Evolutionary conservation across 2,329 filamentous ascomycete species (phyloP), one percentile per base, ranked within the genome.

Genomic region (Venturia aucupariae): DNA sequence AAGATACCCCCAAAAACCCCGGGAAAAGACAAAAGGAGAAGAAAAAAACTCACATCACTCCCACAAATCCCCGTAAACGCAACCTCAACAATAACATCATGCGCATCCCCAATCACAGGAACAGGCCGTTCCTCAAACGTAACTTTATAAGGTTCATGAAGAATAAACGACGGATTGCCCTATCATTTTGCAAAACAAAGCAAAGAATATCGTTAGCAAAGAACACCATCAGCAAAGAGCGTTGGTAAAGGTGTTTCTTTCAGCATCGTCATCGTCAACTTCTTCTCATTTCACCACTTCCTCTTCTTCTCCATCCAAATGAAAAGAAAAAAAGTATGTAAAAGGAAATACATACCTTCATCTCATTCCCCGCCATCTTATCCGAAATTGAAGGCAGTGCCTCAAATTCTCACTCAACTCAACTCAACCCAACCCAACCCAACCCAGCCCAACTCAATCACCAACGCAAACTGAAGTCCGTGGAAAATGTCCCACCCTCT

Each of bases 1-100:
- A 55, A 32, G 30, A 41, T 17, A 13, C 11, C 35, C 4, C 59
- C 15, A 46, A 10, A n/a, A 62, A 22, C 15, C 4, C 6, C 44
- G 6, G 19, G 17, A 13, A 35, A 55, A 19, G 17, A 39, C 22
- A 30, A 38, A 22, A n/a, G 22, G 44, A 39, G 46, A 22, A 24
- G 17, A 35, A 17, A 38, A 7, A 61, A 48, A 61, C 17, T 61
- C 71, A 90, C 89, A 76, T 95, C 90, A 66, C 87, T 90, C 65
- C 90, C 90, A 79, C 91, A 95, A 77, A 96, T 94, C 70, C 90
- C 90, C 3, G 90, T 95, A 81, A 88, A 93, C 79, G 89, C 88
- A 70, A 93, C 82, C 72, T 89, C 86, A 68, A 95, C 86, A 70
- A 93, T 82, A 68, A 95, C 90, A 75, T 93, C 87, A 79, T 92